Evolutionary conservation across 805 yeast genomes (phyloP).

Genomic region (Candida pseudoglaebosa): DNA sequence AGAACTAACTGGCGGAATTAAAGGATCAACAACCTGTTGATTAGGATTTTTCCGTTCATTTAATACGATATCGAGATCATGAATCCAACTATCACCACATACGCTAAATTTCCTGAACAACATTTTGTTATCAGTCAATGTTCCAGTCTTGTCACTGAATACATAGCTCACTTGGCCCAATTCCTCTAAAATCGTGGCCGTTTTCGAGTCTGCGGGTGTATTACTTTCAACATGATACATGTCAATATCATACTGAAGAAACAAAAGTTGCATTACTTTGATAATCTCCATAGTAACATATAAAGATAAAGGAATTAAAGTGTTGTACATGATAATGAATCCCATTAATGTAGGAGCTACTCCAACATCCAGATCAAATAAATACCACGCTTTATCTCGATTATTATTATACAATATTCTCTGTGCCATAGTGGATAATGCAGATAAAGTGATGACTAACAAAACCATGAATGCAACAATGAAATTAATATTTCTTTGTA

Average conservation of each 20-base stretch:
- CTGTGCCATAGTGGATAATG: slow-evolving; percentile 81
- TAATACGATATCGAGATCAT: slow-evolving; percentile 54
- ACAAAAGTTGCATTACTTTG: slow-evolving; percentile 77
- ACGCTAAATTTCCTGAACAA: slow-evolving; percentile 83
- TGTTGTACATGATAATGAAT: slow-evolving; percentile 94
- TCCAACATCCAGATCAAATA: slow-evolving; percentile 70
- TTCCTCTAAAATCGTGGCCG: slow-evolving; percentile 94
- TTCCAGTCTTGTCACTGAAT: slow-evolving; percentile 96
- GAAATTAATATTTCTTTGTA: slow-evolving; percentile 76
- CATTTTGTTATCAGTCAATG: slow-evolving; percentile 93
- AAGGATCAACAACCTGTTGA: slow-evolving; percentile 5
- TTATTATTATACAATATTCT: slow-evolving; percentile 44
- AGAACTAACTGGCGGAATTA: not conserved
- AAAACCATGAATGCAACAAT: slow-evolving; percentile 86
- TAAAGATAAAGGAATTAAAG: slow-evolving; percentile 88
- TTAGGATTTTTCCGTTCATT: slow-evolving; percentile 9
- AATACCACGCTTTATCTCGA: slow-evolving; percentile 62
- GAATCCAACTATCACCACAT: slow-evolving; percentile 87
- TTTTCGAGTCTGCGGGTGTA: slow-evolving; percentile 91
- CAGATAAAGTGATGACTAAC: slow-evolving; percentile 69
- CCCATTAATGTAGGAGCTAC: slow-evolving; percentile 91
- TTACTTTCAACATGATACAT: slow-evolving; percentile 83
- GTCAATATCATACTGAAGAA: slow-evolving; percentile 87
- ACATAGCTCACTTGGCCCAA: slow-evolving; percentile 94
- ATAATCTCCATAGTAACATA: slow-evolving; percentile 97